Percentiles rank a stretch among this genome's conserved stretches.
Evolutionary conservation across 2,329 filamentous ascomycete genomes (phyloP).

Genomic region (Sordariomycetes sp.): DNA sequence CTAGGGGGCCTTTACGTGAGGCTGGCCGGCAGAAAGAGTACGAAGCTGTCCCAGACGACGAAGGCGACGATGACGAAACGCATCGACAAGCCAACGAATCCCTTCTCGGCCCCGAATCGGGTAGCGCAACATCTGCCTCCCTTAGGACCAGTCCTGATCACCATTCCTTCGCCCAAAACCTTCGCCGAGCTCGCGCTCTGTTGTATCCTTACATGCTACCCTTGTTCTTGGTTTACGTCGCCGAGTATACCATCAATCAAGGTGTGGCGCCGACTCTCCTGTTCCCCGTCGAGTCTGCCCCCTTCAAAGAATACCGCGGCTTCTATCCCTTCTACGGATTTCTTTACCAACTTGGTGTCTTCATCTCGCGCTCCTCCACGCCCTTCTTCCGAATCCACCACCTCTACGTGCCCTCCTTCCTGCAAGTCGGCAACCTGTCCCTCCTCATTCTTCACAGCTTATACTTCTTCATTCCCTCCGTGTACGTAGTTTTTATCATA

Average conservation of each 20-base stretch:
- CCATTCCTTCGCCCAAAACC: constrained; percentile 33
- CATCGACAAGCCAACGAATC: no score
- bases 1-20: constrained; percentile 53
- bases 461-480: constrained; percentile 70
- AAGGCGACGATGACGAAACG: constrained; percentile 23
- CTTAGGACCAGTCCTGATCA: no score
- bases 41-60: constrained; percentile 35
- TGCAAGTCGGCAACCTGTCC: constrained; percentile 72
- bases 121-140: constrained; percentile 28
- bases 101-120: constrained; percentile 6
- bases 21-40: constrained; percentile 39
- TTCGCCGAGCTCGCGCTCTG: constrained; percentile 59
- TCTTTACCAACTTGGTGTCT: constrained; percentile 91
- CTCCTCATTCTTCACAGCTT: constrained; percentile 70
- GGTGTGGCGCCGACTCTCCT: constrained; percentile 84
- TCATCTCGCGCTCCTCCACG: constrained; percentile 84
- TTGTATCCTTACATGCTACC: constrained; percentile 84
- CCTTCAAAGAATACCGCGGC: constrained; percentile 71
- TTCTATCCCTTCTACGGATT: constrained; percentile 96
- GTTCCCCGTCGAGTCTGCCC: constrained; percentile 68
- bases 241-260: constrained; percentile 97
- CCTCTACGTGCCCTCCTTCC: constrained; percentile 71
- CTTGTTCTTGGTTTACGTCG: constrained; percentile 83
- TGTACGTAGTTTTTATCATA: constrained; percentile 77
- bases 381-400: constrained; percentile 75